These are phyloP conservation scores for Penstemon newberryi DNA, from an alignment of 257 asterid species.

Conservation along the genomic window DNA sequence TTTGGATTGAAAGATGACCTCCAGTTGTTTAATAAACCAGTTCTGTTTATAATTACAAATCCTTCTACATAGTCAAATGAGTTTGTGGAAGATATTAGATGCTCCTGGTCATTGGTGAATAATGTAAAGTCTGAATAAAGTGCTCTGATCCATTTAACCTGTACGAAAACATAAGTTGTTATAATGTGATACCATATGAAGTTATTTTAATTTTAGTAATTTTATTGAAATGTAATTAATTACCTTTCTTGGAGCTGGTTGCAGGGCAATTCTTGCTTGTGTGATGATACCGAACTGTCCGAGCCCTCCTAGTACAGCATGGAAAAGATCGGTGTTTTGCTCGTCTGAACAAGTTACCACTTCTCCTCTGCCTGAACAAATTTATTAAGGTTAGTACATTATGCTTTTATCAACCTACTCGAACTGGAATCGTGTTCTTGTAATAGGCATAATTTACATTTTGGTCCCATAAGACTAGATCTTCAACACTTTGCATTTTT, in stretches of 20 bases:
- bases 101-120: slow-evolving; percentile 79
- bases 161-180: slow-evolving; percentile 23
- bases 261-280: slow-evolving; percentile 69
- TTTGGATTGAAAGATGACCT: slow-evolving; percentile 81
- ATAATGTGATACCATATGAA: slow-evolving; percentile 9
- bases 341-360: slow-evolving; percentile 68
- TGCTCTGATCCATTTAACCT: slow-evolving; percentile 93
- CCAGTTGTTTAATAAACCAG: slow-evolving; percentile 81
- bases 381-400: slow-evolving; percentile 1
- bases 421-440: no score
- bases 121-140: slow-evolving; percentile 70
- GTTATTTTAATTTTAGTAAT: not conserved
- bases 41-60: slow-evolving; percentile 68
- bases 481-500: not conserved
- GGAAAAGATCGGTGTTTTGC: slow-evolving; percentile 68
- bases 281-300: slow-evolving; percentile 94
- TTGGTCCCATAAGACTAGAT: no score
- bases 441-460: no score
- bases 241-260: slow-evolving; percentile 76
- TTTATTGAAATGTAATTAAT: slow-evolving; percentile 12
- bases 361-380: slow-evolving; percentile 70
- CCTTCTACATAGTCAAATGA: slow-evolving; percentile 87
- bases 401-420: not conserved
- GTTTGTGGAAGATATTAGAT: slow-evolving; percentile 50
- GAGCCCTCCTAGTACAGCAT: slow-evolving; percentile 81